Percentiles rank a stretch among this genome's conserved stretches.
These are phyloP conservation scores for Chamaenerion angustifolium DNA, from an alignment of 345 rosid species.

Conservation along the genomic window DNA sequence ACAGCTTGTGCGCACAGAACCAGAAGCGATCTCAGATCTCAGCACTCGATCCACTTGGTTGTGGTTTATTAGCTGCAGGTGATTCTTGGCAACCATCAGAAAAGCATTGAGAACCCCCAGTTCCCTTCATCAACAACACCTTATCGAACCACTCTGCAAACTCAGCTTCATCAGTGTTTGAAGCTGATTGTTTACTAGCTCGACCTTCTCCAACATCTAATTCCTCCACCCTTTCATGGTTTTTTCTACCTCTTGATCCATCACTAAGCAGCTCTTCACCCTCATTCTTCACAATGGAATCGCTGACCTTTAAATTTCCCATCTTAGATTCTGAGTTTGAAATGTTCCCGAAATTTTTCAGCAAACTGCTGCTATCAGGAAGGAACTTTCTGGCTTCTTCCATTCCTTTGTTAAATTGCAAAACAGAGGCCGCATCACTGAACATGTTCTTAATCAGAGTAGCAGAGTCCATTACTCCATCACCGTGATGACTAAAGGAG, in stretches of 20 bases:
- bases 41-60: neutral
- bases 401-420: slow-evolving; percentile 24
- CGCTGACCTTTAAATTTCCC: neutral
- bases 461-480: no score
- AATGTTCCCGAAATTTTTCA: slow-evolving; percentile 10
- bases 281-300: slow-evolving; percentile 12
- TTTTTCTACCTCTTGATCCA: slow-evolving; percentile 40
- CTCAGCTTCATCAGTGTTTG: slow-evolving; percentile 23
- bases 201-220: slow-evolving; percentile 33
- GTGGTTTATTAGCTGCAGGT: no score
- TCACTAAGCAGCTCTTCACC: slow-evolving; percentile 6
- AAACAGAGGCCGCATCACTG: slow-evolving; percentile 18
- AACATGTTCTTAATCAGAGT: slow-evolving; percentile 5
- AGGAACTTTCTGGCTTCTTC: slow-evolving; percentile 36
- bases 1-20: slow-evolving; percentile 66
- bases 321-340: no score
- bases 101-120: neutral
- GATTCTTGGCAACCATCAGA: neutral
- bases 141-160: slow-evolving; percentile 62
- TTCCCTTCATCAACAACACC: slow-evolving; percentile 18
- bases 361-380: slow-evolving; percentile 12
- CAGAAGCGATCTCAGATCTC: slow-evolving; percentile 55
- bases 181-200: slow-evolving; percentile 45
- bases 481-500: no score
- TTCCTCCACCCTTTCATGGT: slow-evolving; percentile 30